Conservation (phyloP, 257 asterid genomes). For the Nicotiana paniculata region DNA sequence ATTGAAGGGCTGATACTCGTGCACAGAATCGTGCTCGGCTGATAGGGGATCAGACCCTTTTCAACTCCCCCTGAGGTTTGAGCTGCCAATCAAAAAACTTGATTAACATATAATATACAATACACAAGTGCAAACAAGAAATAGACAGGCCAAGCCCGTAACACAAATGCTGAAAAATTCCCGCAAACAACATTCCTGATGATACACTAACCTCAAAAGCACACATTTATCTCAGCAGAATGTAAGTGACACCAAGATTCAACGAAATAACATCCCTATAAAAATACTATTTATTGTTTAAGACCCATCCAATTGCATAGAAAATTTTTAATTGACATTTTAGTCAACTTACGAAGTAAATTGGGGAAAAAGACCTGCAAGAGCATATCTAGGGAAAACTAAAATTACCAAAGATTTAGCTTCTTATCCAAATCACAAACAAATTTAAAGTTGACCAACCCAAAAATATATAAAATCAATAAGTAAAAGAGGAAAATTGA, state of each 20-base stretch:
- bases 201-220: neutral
- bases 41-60: neutral
- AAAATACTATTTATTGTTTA: neutral
- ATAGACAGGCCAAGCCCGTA: neutral
- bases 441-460: neutral
- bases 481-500: neutral
- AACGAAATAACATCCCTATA: neutral
- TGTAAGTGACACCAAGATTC: neutral
- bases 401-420: slow-evolving; percentile 1
- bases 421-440: neutral
- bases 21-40: slow-evolving; percentile 19
- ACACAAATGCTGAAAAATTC: neutral
- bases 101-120: slow-evolving; percentile 11
- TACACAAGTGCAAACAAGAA: neutral
- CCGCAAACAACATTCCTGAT: neutral
- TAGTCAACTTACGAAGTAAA: neutral
- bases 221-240: neutral
- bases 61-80: neutral
- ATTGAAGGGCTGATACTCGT: slow-evolving; percentile 27
- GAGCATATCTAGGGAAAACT: neutral
- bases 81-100: slow-evolving; percentile 20
- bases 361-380: neutral
- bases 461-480: neutral
- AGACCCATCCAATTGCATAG: neutral
- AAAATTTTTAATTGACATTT: neutral